Conservation (phyloP, 805 yeast genomes). For the Starmerella tilneyi region DNA sequence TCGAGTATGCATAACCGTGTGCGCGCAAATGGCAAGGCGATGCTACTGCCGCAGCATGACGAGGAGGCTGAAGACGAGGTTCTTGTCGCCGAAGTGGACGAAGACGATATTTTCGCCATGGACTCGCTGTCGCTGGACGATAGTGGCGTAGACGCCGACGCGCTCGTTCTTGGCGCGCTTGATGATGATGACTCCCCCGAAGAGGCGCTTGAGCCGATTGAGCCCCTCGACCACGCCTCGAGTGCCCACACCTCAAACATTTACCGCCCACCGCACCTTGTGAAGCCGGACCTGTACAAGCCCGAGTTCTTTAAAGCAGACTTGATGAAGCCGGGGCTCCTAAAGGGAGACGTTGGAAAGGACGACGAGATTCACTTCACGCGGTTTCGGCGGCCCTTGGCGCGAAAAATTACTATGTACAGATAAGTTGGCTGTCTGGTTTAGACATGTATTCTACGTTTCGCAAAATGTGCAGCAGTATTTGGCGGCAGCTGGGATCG, state of each 20-base stretch:
- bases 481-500: conserved; percentile 23
- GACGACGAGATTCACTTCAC: neutral
- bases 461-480: conserved; percentile 28
- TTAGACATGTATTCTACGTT: conserved; percentile 30
- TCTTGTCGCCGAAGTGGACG: conserved; percentile 11
- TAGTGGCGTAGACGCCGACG: too few relatives aligned
- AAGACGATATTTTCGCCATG: conserved; percentile 5
- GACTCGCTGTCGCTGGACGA: conserved; percentile 9
- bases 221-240: neutral
- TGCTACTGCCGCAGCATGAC: conserved; percentile 16
- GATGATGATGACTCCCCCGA: conserved; percentile 6
- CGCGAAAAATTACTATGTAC: conserved; percentile 11
- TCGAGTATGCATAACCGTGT: conserved; percentile 7
- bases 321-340: neutral
- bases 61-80: conserved; percentile 18
- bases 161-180: conserved; percentile 5
- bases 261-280: conserved; percentile 4
- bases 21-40: too few relatives aligned
- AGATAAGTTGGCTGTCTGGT: conserved; percentile 22
- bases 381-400: neutral
- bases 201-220: conserved; percentile 9
- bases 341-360: neutral
- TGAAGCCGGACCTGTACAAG: neutral
- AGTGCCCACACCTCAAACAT: neutral
- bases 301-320: too few relatives aligned